A percentile compares a stretch with the other conserved stretches of the same genome.
Conservation (phyloP, 1,139 yeast genomes). For the Hansenula lynferdii region DNA sequence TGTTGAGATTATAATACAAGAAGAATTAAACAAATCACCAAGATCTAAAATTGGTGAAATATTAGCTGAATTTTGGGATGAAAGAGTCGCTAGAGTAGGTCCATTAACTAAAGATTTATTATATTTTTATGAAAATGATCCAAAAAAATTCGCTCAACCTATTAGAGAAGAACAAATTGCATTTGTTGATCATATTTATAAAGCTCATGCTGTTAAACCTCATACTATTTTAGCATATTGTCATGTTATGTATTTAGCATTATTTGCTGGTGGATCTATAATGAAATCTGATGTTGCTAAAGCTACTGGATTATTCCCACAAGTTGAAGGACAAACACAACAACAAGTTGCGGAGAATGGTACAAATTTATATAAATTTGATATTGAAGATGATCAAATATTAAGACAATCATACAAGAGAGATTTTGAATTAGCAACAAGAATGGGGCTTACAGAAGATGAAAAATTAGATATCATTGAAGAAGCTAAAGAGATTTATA, state of each 20-base stretch:
- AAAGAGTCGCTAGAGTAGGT: slow-evolving; percentile 61
- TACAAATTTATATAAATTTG: slow-evolving; percentile 68
- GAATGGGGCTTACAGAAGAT: slow-evolving; percentile 59
- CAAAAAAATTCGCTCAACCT: slow-evolving; percentile 51
- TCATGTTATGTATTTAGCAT: slow-evolving; percentile 80
- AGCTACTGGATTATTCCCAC: slow-evolving; percentile 73
- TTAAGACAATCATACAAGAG: slow-evolving; percentile 65
- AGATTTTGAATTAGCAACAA: slow-evolving; percentile 72
- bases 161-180: slow-evolving; percentile 56
- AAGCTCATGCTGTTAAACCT: slow-evolving; percentile 56
- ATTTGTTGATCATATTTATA: slow-evolving; percentile 56
- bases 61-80: slow-evolving; percentile 58
- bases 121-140: slow-evolving; percentile 57
- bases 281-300: slow-evolving; percentile 63
- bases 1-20: slow-evolving; percentile 52
- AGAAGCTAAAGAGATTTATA: slow-evolving; percentile 63
- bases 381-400: slow-evolving; percentile 62
- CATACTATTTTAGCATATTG: slow-evolving; percentile 74
- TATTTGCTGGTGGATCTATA: slow-evolving; percentile 82
- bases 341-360: slow-evolving; percentile 59
- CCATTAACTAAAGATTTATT: slow-evolving; percentile 57
- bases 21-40: slow-evolving; percentile 38
- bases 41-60: slow-evolving; percentile 34
- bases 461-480: slow-evolving; percentile 68
- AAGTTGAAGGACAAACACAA: slow-evolving; percentile 55